These are phyloP conservation scores for Phaffomyces antillensis DNA, from an alignment of 805 yeast genomes.

Conservation along the genomic window DNA sequence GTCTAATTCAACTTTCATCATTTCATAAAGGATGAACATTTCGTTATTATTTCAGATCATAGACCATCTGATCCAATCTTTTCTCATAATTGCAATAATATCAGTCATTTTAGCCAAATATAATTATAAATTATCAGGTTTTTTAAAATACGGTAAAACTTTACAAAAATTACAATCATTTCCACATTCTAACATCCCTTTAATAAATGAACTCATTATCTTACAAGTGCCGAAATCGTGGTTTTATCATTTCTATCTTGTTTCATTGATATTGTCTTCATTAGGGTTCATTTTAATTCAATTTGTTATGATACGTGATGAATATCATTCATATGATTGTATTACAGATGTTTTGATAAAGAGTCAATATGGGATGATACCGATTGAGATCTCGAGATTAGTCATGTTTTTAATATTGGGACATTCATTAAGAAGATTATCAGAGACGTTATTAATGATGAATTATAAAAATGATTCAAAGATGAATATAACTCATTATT, in stretches of 20 bases:
- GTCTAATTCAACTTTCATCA: no score
- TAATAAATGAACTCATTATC: constrained; percentile 15
- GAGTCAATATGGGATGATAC: constrained; percentile 14
- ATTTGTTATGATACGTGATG: not conserved
- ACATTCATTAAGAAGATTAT: constrained; percentile 49
- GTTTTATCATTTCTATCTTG: constrained; percentile 56
- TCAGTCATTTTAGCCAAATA: constrained; percentile 28
- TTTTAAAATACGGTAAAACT: constrained; percentile 43
- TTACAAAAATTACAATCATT: constrained; percentile 1
- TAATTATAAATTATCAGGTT: constrained; percentile 24
- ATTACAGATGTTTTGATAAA: constrained; percentile 1
- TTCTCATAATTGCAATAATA: constrained; percentile 1
- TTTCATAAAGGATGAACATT: no score
- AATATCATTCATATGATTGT: not conserved
- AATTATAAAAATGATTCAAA: constrained; percentile 36
- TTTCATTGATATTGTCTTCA: constrained; percentile 31
- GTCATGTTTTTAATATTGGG: constrained; percentile 24
- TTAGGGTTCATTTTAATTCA: constrained; percentile 15
- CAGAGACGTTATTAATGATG: constrained; percentile 46
- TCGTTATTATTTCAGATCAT: no score
- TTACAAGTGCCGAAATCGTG: constrained; percentile 54
- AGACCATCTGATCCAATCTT: not conserved
- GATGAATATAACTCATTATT: constrained; percentile 61
- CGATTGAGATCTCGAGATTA: constrained; percentile 18
- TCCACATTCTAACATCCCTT: not conserved